These are phyloP conservation scores for Mimosa bimucronata DNA, from an alignment of 306 rosid species.

Conservation along the genomic window DNA sequence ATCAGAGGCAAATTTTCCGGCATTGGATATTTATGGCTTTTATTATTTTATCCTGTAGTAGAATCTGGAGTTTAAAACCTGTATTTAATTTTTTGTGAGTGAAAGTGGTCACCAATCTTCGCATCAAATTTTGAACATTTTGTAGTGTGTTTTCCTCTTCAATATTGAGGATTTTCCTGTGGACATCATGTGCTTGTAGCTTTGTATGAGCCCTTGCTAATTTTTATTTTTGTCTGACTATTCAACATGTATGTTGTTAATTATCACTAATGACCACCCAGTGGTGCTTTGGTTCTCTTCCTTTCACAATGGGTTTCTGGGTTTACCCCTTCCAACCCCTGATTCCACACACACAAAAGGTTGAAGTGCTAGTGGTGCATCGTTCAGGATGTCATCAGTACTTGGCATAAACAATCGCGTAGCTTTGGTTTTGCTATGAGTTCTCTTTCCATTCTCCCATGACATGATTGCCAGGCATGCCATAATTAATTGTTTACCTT, in stretches of 20 bases:
- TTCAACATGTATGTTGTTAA: not conserved
- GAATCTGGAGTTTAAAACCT: not conserved
- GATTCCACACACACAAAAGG: not conserved
- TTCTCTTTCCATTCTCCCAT: slow-evolving; percentile 9
- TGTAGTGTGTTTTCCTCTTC: not conserved
- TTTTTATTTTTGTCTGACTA: not conserved
- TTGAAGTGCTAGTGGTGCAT: not conserved
- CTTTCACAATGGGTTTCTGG: not conserved
- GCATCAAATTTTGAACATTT: not conserved
- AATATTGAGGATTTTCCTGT: not conserved
- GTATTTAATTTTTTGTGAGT: not conserved
- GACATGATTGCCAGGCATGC: slow-evolving; percentile 5
- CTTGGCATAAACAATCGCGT: not conserved
- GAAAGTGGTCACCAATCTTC: not conserved
- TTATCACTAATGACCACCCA: not conserved
- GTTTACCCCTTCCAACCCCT: not conserved
- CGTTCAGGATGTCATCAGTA: not conserved
- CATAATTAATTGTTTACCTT: not conserved
- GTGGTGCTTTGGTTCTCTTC: not conserved
- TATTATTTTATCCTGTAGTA: not conserved
- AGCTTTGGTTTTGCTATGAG: slow-evolving; percentile 15
- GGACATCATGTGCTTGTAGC: not conserved
- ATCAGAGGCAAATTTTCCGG: not conserved
- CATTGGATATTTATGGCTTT: not conserved
- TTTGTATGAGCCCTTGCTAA: not conserved